Evolutionary conservation across 2,329 filamentous ascomycete species (phyloP).

Genomic region (Basipetospora chlamydospora): DNA sequence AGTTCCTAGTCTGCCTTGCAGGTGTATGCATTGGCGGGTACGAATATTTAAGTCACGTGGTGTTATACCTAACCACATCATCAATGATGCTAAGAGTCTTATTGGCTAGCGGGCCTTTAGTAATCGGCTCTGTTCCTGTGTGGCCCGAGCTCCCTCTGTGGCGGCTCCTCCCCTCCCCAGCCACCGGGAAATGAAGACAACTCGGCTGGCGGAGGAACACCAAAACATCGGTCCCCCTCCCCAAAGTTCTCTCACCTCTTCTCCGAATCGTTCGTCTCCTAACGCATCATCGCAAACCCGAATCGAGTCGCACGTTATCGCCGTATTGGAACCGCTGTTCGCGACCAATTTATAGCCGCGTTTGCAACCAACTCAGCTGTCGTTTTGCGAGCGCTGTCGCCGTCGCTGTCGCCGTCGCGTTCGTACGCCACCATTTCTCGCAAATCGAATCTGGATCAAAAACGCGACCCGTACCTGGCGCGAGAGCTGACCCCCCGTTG

Average conservation of each 20-base stretch:
- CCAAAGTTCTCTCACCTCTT: constrained; percentile 5
- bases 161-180: constrained; percentile 7
- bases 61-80: background rate
- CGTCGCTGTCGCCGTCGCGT: background rate
- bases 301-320: no score
- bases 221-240: constrained; percentile 6
- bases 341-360: no score
- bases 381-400: no score
- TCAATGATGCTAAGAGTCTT: background rate
- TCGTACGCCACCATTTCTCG: no score
- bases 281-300: constrained; percentile 2
- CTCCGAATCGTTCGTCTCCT: constrained; percentile 4
- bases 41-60: background rate
- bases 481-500: constrained; percentile 3
- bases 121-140: background rate
- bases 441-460: background rate
- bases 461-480: constrained; percentile 5
- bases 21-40: no score
- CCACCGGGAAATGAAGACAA: constrained; percentile 5
- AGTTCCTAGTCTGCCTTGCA: no score
- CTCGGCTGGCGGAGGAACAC: constrained; percentile 1
- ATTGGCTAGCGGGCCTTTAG: background rate
- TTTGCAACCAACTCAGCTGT: no score
- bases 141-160: constrained; percentile 4
- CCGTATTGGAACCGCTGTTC: background rate